phyloP scores from a whole-genome alignment of 306 rosid genomes.

The Hippophae rhamnoides region DNA sequence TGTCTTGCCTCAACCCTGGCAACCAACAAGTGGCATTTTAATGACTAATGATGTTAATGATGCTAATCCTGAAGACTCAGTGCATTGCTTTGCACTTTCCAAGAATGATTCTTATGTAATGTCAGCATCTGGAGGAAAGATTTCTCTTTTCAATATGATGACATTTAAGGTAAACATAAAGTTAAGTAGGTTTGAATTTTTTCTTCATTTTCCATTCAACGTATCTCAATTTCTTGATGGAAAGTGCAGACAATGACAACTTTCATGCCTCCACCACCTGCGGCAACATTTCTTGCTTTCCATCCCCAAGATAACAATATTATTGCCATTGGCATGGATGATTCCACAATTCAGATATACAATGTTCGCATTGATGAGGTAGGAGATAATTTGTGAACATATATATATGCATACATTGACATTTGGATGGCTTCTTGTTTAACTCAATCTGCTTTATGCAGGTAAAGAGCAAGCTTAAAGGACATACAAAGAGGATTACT shows the following conservation, averaged over 20 bases:
- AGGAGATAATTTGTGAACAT: constrained; percentile 9
- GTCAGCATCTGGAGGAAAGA: constrained; percentile 77
- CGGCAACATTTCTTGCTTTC: constrained; percentile 60
- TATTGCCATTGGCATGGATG: constrained; percentile 78
- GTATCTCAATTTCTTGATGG: constrained; percentile 3
- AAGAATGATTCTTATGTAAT: constrained; percentile 73
- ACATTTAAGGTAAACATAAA: constrained; percentile 50
- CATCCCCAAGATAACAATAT: constrained; percentile 73
- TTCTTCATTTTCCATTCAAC: constrained; percentile 4
- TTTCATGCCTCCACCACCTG: constrained; percentile 71
- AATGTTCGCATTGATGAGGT: constrained; percentile 76
- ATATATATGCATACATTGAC: neutral
- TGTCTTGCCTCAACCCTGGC: constrained; percentile 64
- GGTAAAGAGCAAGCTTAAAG: constrained; percentile 67
- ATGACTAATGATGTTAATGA: constrained; percentile 64
- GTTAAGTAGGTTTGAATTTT: neutral
- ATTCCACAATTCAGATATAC: constrained; percentile 62
- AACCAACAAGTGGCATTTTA: constrained; percentile 67
- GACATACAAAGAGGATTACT: constrained; percentile 55
- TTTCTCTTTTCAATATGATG: constrained; percentile 73
- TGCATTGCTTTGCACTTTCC: constrained; percentile 74
- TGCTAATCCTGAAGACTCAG: constrained; percentile 45
- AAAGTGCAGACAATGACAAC: constrained; percentile 58
- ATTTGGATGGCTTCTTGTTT: neutral
- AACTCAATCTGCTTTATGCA: constrained; percentile 12